These are phyloP conservation scores for Artemisia argyi DNA, from an alignment of 129 eudicot genomes.

Conservation along the genomic window DNA sequence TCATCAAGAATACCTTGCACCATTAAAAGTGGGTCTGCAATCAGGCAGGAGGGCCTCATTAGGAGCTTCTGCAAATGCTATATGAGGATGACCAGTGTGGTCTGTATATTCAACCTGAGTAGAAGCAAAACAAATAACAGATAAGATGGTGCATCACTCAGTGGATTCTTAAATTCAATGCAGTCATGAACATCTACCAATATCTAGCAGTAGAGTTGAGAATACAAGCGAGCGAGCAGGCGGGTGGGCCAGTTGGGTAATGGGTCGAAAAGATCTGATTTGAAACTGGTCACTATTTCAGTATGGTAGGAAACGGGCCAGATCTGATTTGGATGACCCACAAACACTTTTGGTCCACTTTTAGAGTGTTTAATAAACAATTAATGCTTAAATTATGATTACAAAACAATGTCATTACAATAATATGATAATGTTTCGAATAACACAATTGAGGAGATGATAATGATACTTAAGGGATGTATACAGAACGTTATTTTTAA, in stretches of 20 bases:
- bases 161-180: not conserved
- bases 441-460: too few species aligned
- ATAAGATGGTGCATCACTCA: constrained; percentile 1
- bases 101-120: constrained; percentile 84
- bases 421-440: too few species aligned
- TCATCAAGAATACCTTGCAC: constrained; percentile 68
- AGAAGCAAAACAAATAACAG: not conserved
- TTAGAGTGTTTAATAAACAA: not conserved
- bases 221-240: not conserved
- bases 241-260: not conserved
- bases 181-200: constrained; percentile 5
- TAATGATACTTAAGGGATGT: not conserved
- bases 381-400: not conserved
- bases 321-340: constrained; percentile 3
- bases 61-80: constrained; percentile 88
- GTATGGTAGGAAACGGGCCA: not conserved
- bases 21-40: constrained; percentile 85
- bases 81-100: constrained; percentile 76
- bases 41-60: constrained; percentile 86
- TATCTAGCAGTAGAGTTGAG: not conserved
- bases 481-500: not conserved
- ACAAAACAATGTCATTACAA: not conserved
- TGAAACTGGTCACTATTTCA: constrained; percentile 4
- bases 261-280: not conserved
- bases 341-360: not conserved